Percentiles rank a stretch among this genome's conserved stretches.
Evolutionary conservation across 2,329 filamentous ascomycete genomes (phyloP).

Genomic region (Knoxdaviesia proteae): DNA sequence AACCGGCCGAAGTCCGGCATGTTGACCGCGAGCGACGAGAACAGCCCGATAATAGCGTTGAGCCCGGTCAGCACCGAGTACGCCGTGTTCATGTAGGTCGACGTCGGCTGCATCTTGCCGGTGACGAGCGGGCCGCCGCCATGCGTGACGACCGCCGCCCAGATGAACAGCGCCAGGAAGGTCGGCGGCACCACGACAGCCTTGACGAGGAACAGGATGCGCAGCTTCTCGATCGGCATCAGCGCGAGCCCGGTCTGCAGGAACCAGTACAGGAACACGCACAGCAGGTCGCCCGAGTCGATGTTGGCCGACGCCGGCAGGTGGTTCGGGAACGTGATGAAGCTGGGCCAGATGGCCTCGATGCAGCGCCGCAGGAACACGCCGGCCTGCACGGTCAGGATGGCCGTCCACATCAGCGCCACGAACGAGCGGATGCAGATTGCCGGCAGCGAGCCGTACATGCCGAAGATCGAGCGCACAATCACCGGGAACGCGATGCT

Average conservation of each 20-base stretch:
- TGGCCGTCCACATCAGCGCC: constrained; percentile 18
- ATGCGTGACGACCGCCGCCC: constrained; percentile 11
- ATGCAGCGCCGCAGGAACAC: constrained; percentile 10
- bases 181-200: constrained; percentile 10
- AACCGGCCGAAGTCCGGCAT: constrained; percentile 19
- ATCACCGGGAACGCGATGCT: constrained; percentile 19
- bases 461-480: constrained; percentile 17
- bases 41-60: constrained; percentile 26
- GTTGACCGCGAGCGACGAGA: constrained; percentile 26
- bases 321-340: constrained; percentile 16
- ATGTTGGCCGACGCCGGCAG: constrained; percentile 14
- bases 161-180: constrained; percentile 14
- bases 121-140: constrained; percentile 9
- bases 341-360: constrained; percentile 20
- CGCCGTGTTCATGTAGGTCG: constrained; percentile 11
- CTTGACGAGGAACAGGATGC: constrained; percentile 19
- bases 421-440: constrained; percentile 19
- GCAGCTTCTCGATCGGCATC: constrained; percentile 21
- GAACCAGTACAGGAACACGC: constrained; percentile 25
- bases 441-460: constrained; percentile 18
- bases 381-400: constrained; percentile 18
- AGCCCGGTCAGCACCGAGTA: constrained; percentile 19
- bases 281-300: constrained; percentile 17
- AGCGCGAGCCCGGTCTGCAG: constrained; percentile 21
- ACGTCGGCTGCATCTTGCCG: constrained; percentile 7